Evolutionary conservation across 352 stramenopile species (phyloP), one percentile per base, ranked within the genome.

Genomic region (Globisporangium viniferum): DNA sequence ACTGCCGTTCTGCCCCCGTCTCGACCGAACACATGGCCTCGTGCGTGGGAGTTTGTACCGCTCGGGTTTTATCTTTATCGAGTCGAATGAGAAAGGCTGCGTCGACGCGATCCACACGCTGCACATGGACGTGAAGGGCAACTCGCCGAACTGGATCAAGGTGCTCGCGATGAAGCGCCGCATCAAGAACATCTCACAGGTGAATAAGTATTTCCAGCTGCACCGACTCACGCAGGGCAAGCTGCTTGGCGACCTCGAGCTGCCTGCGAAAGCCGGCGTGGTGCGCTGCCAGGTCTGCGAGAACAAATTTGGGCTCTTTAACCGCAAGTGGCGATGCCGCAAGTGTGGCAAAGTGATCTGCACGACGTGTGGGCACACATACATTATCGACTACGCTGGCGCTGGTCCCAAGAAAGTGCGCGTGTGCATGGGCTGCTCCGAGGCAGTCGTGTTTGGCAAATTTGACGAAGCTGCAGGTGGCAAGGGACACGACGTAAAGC

Each of bases 61-160:
- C 10, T 93, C 86, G 3, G 88, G 88, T 18, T 91, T 86, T 66
- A 83, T 94, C 62, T 94, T 94, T 67, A 73, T 91, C 35, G 86
- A 95, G 64, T 90, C 84, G 46, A 72, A 68, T 39, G 67, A 78
- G 41, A 62, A 61, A 10, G 58, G 74, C 1, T 89, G 77, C 58
- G 75, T 95, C 41, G 82, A 95, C 59, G 86, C 83, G 9, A 77
- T 94, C 49, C 82, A 92, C 62, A 91, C 84, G 31, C 72, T 92
- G 39, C 84, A 94, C 60, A 71, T 94, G 72, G 86, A 94, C 64
- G 81, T 94, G 62, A 94, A 94, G 68, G 86, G 86, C 18, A 88
- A 88, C 59, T 79, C 78, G 24, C 86, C 86, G 1, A 87, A 89
- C 65, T 92, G 86, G 86, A 64, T 91, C 59, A 92, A 92, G 73